Evolutionary conservation across 169 alveolate genomes (phyloP).

Genomic region (Theileria annulata): DNA sequence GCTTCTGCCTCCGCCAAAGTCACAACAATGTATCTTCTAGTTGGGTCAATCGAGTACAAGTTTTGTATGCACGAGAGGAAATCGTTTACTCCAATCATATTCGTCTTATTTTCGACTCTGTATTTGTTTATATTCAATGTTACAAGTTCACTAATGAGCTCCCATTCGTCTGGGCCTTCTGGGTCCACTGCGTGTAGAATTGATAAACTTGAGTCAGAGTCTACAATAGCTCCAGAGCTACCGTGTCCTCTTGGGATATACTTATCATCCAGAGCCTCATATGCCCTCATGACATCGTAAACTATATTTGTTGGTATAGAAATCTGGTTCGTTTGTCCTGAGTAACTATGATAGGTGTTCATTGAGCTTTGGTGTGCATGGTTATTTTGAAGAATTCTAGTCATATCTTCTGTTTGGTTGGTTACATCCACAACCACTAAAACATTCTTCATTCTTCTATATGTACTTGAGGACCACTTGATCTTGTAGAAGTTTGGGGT

Average conservation of each 20-base stretch:
- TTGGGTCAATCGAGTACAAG: slow-evolving; percentile 35
- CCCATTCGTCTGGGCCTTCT: slow-evolving; percentile 57
- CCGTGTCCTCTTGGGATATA: neutral
- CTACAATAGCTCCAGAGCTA: neutral
- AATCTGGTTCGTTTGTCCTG: neutral
- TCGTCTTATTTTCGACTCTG: slow-evolving; percentile 31
- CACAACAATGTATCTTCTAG: slow-evolving; percentile 51
- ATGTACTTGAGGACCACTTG: slow-evolving; percentile 53
- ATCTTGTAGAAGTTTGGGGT: slow-evolving; percentile 66
- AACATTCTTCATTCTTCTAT: slow-evolving; percentile 62
- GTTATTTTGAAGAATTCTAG: too few relatives aligned
- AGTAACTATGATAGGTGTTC: neutral
- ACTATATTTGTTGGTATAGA: slow-evolving; percentile 8
- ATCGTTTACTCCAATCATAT: slow-evolving; percentile 26
- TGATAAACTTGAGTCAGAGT: slow-evolving; percentile 18
- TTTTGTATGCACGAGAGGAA: slow-evolving; percentile 18
- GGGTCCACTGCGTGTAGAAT: slow-evolving; percentile 63
- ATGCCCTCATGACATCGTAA: slow-evolving; percentile 7
- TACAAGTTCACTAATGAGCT: slow-evolving; percentile 37
- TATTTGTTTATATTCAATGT: slow-evolving; percentile 14
- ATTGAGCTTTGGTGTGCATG: neutral
- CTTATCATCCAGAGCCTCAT: slow-evolving; percentile 14
- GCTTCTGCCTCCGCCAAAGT: slow-evolving; percentile 71
- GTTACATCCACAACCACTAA: slow-evolving; percentile 56
- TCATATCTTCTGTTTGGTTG: neutral